Conservation (phyloP, 2,329 filamentous ascomycete species). For the Paraphaeosphaeria sporulosa region DNA sequence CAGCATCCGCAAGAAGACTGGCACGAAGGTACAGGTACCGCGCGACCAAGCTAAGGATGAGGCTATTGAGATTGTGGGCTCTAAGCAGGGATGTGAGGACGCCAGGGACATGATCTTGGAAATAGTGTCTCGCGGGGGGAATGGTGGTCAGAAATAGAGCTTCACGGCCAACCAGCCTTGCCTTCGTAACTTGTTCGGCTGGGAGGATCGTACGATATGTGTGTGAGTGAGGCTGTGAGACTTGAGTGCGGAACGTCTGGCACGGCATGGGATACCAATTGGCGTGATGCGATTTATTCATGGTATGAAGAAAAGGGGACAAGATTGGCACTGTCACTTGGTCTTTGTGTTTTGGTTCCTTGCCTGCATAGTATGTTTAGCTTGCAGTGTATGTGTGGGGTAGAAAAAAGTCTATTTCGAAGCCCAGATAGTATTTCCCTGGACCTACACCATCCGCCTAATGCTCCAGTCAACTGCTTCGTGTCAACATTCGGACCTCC, state of each 20-base stretch:
- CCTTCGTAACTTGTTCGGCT: background rate
- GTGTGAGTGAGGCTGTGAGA: conserved; percentile 2
- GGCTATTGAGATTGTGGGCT: conserved; percentile 89
- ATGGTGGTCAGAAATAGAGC: conserved; percentile 27
- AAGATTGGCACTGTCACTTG: background rate
- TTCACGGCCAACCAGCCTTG: background rate
- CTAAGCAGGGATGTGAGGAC: conserved; percentile 79
- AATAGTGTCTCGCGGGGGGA: conserved; percentile 64
- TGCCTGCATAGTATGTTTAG: background rate
- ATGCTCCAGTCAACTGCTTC: background rate
- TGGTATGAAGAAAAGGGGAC: background rate
- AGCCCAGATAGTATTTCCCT: background rate
- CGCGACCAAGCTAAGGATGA: conserved; percentile 77
- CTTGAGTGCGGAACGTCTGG: background rate
- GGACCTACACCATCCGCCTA: background rate
- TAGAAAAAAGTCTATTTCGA: background rate
- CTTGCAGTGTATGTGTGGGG: background rate
- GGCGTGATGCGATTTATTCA: background rate
- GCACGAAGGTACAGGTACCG: conserved; percentile 93
- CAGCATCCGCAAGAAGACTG: conserved; percentile 87
- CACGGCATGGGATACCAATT: background rate
- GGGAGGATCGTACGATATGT: conserved; percentile 8
- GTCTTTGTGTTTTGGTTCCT: background rate
- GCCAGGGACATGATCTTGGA: conserved; percentile 89
- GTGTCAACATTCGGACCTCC: no score